A percentile compares a stretch with the other conserved stretches of the same genome.
Evolutionary conservation across 1,284 basidiomycete genomes (phyloP).

Genomic region (Cryptococcus sp.): DNA sequence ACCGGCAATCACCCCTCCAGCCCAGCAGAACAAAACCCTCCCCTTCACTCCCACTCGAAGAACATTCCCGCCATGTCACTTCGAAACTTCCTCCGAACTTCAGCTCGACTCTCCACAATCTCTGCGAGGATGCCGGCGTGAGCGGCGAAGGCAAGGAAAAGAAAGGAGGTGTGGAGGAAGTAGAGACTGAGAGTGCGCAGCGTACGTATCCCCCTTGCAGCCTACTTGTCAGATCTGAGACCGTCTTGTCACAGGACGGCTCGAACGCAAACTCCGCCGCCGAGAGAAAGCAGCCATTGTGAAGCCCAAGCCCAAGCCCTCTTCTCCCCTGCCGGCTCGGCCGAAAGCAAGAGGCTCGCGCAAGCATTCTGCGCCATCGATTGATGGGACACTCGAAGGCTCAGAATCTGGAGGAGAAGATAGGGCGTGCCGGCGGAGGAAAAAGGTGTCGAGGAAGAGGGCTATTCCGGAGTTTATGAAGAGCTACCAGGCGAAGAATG

Average conservation of each 20-base stretch:
- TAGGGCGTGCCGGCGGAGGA: neutral
- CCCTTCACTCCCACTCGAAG: too few species aligned
- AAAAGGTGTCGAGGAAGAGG: neutral
- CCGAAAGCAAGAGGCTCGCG: neutral
- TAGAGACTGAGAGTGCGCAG: constrained; percentile 11
- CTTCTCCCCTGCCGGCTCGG: neutral
- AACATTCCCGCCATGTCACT: too few species aligned
- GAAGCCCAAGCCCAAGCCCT: constrained; percentile 17
- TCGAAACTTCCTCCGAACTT: neutral
- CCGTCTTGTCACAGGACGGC: constrained; percentile 4
- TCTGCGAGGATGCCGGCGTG: neutral
- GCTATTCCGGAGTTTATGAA: neutral
- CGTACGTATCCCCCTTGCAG: constrained; percentile 2
- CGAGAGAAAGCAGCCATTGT: constrained; percentile 16
- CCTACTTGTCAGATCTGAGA: neutral
- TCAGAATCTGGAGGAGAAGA: neutral
- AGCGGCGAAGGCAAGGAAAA: neutral
- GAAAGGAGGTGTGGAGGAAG: neutral
- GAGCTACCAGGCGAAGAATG: constrained; percentile 5
- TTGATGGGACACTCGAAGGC: neutral
- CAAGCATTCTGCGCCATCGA: neutral
- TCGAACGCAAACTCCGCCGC: constrained; percentile 17
- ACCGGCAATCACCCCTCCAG: too few species aligned
- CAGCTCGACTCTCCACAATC: neutral
- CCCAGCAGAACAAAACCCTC: too few species aligned